These are phyloP conservation scores for Selaginella tamariscina DNA, from an alignment of 75 land plant species.

Conservation along the genomic window DNA sequence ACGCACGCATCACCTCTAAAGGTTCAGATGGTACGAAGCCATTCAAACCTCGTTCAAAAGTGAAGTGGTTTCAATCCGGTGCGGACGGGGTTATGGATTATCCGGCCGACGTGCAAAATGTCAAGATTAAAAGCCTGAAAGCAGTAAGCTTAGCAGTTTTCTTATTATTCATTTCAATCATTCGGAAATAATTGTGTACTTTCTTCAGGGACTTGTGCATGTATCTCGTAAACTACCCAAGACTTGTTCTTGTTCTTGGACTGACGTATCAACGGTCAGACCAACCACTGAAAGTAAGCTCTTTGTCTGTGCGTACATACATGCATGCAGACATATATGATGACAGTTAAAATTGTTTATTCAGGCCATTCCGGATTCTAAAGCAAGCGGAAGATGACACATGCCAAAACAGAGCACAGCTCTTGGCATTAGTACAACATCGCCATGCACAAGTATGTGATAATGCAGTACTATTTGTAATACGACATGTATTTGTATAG, in stretches of 20 bases:
- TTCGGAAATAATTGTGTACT: conserved; percentile 1
- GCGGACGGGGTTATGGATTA: conserved; percentile 43
- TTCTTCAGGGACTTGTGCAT: conserved; percentile 55
- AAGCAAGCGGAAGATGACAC: conserved; percentile 47
- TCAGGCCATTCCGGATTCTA: conserved; percentile 57
- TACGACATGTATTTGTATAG: conserved; percentile 31
- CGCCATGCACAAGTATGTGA: conserved; percentile 70
- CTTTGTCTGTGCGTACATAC: background rate
- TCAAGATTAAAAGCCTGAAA: conserved; percentile 61
- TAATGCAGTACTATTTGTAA: conserved; percentile 45
- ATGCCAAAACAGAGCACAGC: conserved; percentile 39
- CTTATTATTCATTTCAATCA: too few relatives aligned
- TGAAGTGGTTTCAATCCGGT: conserved; percentile 22
- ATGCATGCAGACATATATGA: background rate
- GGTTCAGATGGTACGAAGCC: conserved; percentile 25
- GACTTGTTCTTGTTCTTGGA: conserved; percentile 68
- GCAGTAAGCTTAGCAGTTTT: conserved; percentile 31
- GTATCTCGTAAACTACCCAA: conserved; percentile 75
- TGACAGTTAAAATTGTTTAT: background rate
- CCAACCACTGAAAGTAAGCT: conserved; percentile 61
- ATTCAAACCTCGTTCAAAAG: conserved; percentile 36
- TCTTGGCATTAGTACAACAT: conserved; percentile 52
- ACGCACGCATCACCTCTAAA: too few relatives aligned
- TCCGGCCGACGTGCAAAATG: conserved; percentile 29
- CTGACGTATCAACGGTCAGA: conserved; percentile 73